These are phyloP conservation scores for Metschnikowia bowlesiae DNA, from an alignment of 805 yeast species.

Conservation along the genomic window DNA sequence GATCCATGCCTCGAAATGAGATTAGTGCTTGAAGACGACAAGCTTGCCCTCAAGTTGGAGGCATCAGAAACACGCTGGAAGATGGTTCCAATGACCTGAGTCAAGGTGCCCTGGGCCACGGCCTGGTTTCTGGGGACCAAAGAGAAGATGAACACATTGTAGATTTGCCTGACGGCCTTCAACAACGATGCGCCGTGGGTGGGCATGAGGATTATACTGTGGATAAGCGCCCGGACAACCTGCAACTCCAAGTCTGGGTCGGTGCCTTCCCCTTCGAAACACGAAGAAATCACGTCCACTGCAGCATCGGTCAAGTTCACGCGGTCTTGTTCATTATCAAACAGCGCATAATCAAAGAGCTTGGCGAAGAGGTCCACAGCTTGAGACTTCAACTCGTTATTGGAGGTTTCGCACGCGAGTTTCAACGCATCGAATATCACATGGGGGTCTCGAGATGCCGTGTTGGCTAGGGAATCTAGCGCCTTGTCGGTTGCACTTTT, in stretches of 20 bases:
- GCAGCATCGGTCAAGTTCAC: conserved; percentile 72
- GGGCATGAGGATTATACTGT: conserved; percentile 78
- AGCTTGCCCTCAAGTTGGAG: conserved; percentile 3
- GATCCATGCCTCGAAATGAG: conserved; percentile 4
- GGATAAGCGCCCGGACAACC: conserved; percentile 85
- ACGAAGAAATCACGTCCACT: conserved; percentile 74
- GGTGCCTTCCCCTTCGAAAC: conserved; percentile 90
- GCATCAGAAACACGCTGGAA: conserved; percentile 59
- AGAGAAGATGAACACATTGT: conserved; percentile 85
- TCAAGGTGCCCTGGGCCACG: conserved; percentile 90
- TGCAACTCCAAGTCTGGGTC: conserved; percentile 87
- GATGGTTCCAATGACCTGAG: conserved; percentile 82
- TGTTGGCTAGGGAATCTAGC: conserved; percentile 33
- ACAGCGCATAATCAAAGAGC: conserved; percentile 78
- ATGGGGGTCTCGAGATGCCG: conserved; percentile 40
- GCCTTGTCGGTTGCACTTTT: conserved; percentile 37
- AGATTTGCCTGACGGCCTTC: conserved; percentile 89
- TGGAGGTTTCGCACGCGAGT: conserved; percentile 65
- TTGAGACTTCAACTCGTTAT: conserved; percentile 58
- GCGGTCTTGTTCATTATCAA: conserved; percentile 50
- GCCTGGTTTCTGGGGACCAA: conserved; percentile 80
- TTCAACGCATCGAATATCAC: conserved; percentile 77
- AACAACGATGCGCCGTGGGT: conserved; percentile 87
- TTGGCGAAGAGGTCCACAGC: conserved; percentile 87
- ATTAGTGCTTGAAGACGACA: conserved; percentile 17